Conservation (phyloP, 495 filamentous ascomycete genomes). For the Glutinoglossum americanum region DNA sequence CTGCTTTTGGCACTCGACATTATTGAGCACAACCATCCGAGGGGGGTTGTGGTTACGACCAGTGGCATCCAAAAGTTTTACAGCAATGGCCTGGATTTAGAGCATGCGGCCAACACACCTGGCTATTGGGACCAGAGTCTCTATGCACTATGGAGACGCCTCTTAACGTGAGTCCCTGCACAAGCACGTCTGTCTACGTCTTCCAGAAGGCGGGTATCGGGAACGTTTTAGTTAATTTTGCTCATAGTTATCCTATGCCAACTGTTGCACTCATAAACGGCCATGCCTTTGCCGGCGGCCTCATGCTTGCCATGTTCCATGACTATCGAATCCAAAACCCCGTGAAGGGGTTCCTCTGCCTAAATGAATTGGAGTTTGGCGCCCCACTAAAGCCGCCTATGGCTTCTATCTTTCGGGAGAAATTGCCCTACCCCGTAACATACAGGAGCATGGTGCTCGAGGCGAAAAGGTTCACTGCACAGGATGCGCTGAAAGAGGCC, state of each 20-base stretch:
- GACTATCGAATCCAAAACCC: conserved; percentile 63
- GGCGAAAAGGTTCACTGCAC: conserved; percentile 37
- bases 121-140: conserved; percentile 30
- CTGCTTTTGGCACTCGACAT: conserved; percentile 48
- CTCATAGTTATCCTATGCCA: conserved; percentile 46
- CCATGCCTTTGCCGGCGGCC: conserved; percentile 60
- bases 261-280: conserved; percentile 56
- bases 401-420: conserved; percentile 50
- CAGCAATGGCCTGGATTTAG: conserved; percentile 55
- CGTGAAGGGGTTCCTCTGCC: conserved; percentile 40
- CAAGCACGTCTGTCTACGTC: conserved; percentile 2
- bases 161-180: conserved; percentile 34
- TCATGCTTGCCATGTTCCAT: conserved; percentile 69
- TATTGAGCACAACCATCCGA: conserved; percentile 40
- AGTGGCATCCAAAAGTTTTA: conserved; percentile 58
- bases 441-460: conserved; percentile 49
- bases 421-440: conserved; percentile 27
- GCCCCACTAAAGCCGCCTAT: conserved; percentile 49
- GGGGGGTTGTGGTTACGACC: conserved; percentile 56
- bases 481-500: conserved; percentile 36
- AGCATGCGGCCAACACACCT: conserved; percentile 25
- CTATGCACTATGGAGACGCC: conserved; percentile 34
- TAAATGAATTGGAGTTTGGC: conserved; percentile 64
- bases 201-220: neutral
- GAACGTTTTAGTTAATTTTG: neutral